A percentile compares a stretch with the other conserved stretches of the same genome.
Conservation (phyloP, 305 asterid genomes). For the Galium porrigens region DNA sequence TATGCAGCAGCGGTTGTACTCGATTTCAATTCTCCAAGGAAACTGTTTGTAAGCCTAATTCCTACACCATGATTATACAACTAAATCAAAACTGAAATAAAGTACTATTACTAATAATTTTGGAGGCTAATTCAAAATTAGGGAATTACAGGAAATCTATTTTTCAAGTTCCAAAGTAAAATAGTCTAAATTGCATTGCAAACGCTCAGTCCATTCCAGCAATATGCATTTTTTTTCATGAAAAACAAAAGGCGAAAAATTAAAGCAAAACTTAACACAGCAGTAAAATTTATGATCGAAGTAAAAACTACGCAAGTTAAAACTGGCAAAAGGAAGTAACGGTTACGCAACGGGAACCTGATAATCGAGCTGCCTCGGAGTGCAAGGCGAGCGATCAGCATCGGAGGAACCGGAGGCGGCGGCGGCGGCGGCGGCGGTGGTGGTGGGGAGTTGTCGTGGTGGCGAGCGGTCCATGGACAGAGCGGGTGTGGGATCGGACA, state of each 20-base stretch:
- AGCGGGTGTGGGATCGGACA: slow-evolving; percentile 40
- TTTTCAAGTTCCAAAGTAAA: background rate
- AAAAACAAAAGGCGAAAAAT: background rate
- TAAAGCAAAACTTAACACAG: background rate
- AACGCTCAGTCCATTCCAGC: background rate
- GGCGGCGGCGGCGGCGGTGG: slow-evolving; percentile 22
- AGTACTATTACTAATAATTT: background rate
- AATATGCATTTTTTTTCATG: background rate
- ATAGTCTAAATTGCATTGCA: background rate
- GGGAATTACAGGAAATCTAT: background rate
- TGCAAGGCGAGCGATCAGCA: slow-evolving; percentile 27
- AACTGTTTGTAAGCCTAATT: background rate
- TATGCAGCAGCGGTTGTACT: background rate
- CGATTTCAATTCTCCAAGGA: background rate
- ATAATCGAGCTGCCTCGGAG: slow-evolving; percentile 36
- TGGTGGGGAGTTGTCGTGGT: slow-evolving; percentile 25
- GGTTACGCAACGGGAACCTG: slow-evolving; percentile 26
- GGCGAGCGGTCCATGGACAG: slow-evolving; percentile 28
- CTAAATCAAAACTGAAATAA: background rate
- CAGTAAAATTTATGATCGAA: background rate
- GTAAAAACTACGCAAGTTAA: background rate
- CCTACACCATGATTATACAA: background rate
- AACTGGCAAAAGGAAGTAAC: background rate
- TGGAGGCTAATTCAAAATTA: background rate
- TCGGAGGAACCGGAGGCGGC: slow-evolving; percentile 10